phyloP scores from a whole-genome alignment of 2,329 filamentous ascomycete genomes.

The Lachnellula cervina region DNA sequence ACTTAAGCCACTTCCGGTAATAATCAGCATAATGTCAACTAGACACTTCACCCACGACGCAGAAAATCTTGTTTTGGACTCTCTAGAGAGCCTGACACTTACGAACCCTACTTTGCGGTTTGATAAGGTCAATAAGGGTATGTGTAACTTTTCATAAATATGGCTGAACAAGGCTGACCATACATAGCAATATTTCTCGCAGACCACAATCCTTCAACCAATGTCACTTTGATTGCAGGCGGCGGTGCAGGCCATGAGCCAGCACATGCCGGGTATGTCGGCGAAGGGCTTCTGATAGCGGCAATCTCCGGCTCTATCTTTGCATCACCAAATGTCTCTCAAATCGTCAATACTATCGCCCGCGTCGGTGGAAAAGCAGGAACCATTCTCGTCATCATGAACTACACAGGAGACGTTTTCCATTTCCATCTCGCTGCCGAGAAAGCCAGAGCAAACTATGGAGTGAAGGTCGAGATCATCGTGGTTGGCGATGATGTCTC shows the following conservation, averaged over 20 bases:
- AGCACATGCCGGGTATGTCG: constrained; percentile 37
- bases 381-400: constrained; percentile 29
- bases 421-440: constrained; percentile 37
- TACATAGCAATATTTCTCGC: too few species aligned
- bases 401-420: constrained; percentile 38
- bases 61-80: constrained; percentile 38
- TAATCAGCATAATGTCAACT: constrained; percentile 1
- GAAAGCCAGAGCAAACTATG: constrained; percentile 25
- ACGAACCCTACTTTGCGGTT: constrained; percentile 39
- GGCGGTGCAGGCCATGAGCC: constrained; percentile 31
- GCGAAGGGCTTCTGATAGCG: constrained; percentile 33
- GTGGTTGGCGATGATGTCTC: constrained; percentile 36
- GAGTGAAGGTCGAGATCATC: constrained; percentile 9
- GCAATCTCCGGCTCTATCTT: constrained; percentile 37
- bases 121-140: constrained; percentile 28
- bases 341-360: constrained; percentile 35
- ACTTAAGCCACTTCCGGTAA: too few species aligned
- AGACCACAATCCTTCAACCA: too few species aligned
- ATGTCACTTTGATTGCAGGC: constrained; percentile 8
- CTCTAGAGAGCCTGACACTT: constrained; percentile 41
- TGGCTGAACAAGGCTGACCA: too few species aligned
- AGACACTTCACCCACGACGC: constrained; percentile 11
- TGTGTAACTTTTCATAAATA: too few species aligned
- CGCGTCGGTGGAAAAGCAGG: constrained; percentile 20
- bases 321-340: constrained; percentile 34